Base-by-base conservation (phyloP, 495 filamentous ascomycete species). In the Viridothelium virens region DNA sequence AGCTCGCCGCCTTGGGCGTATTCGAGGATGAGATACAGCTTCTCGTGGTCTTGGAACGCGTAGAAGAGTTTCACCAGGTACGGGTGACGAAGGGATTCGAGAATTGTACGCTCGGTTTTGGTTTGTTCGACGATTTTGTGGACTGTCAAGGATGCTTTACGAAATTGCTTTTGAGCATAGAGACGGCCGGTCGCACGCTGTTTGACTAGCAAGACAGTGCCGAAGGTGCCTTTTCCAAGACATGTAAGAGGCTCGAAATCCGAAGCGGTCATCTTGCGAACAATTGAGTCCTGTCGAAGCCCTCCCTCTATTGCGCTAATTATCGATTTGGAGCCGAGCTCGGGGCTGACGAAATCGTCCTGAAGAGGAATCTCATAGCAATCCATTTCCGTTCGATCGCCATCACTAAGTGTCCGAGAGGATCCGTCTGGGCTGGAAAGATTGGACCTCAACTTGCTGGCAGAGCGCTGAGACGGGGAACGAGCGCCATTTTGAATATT, bases 51-150 rank as follows among this genome's bases (percentile, higher is more conserved):
- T 76, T 98, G 94, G 77, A 98, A 98, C 34, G 94, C 94, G 73
- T 98, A 98, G 79, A 88, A 98, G 11, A 98, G 83, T 73, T 97
- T 97, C 47, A 98, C 94, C 36, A 98, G 91, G 71, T 97, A 97
- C 0, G 94, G 92, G 72, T 98, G 95, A 11, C 91, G 85, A 72
- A 98, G 89, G 68, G 90, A 92, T 77, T 98, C 94, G 59, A 98
- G 82, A 66, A 98, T 95, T 64, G 85, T 85, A 47, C 94, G 90
- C 77, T 98, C 94, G 11, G 94, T 96, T 80, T 95, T 95, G 47
- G 94, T 97, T 75, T 98, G 94, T 78, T 97, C 94, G 48, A 97
- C 82, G 12, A 97, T 82, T 80, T 96, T 97, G 76, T 94, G 90
- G 11, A 97, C 90, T 5, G 90, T 88, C 50, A 97, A 77, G 0